These are phyloP conservation scores for Neurospora sp. DNA, from an alignment of 495 filamentous ascomycete species.

Conservation along the genomic window DNA sequence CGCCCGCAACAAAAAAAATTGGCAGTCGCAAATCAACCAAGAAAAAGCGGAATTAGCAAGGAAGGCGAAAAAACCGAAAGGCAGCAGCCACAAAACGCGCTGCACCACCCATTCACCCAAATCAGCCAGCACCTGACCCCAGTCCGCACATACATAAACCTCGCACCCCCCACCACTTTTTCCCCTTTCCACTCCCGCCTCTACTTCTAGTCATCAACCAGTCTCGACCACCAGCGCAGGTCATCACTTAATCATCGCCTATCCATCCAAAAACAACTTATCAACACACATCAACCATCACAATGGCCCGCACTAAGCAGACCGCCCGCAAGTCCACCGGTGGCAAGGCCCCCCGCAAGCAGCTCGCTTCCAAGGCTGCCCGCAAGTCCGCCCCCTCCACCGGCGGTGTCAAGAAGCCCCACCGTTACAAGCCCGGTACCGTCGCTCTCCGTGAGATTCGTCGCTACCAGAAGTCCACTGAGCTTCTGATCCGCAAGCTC, in stretches of 20 bases:
- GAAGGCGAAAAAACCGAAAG: not conserved
- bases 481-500: conserved; percentile 99
- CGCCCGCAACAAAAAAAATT: conserved; percentile 21
- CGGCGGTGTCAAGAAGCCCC: conserved; percentile 98
- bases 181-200: conserved; percentile 37
- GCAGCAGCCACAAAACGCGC: not conserved
- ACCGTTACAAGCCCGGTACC: conserved; percentile 99
- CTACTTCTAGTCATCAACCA: conserved; percentile 13
- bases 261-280: conserved; percentile 26
- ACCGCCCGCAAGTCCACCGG: conserved; percentile 99
- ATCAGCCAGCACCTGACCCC: conserved; percentile 36
- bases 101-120: conserved; percentile 14
- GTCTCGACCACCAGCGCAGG: conserved; percentile 21
- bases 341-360: conserved; percentile 99
- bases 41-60: not conserved
- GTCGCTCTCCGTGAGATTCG: conserved; percentile 99
- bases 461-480: conserved; percentile 99
- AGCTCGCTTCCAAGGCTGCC: conserved; percentile 55
- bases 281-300: conserved; percentile 41
- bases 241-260: conserved; percentile 30
- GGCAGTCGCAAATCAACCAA: conserved; percentile 20
- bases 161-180: conserved; percentile 37
- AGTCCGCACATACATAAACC: conserved; percentile 34
- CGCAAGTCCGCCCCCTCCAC: conserved; percentile 48
- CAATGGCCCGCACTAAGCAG: conserved; percentile 99